phyloP scores from a whole-genome alignment of 2,329 filamentous ascomycete genomes.

The Aulographum hederae region DNA sequence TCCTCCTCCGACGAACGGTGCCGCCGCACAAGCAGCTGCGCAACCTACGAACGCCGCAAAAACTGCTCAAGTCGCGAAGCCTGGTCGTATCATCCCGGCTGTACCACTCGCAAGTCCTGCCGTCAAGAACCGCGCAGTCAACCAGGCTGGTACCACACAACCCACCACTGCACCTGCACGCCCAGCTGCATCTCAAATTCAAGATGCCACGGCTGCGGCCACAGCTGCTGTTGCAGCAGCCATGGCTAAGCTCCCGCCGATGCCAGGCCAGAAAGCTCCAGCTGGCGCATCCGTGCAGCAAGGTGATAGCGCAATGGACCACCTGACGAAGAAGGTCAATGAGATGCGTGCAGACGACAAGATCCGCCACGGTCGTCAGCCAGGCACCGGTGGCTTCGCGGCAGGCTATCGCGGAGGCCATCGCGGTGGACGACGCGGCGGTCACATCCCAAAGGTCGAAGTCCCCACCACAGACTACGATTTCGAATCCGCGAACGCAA shows the following conservation, averaged over 20 bases:
- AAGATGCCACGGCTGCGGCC: slow-evolving; percentile 55
- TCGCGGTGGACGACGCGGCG: slow-evolving; percentile 20
- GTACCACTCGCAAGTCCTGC: slow-evolving; percentile 39
- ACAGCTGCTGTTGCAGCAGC: slow-evolving; percentile 63
- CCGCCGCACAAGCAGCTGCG: slow-evolving; percentile 13
- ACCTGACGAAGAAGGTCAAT: slow-evolving; percentile 55
- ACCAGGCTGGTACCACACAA: slow-evolving; percentile 11
- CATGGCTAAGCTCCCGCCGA: slow-evolving; percentile 50
- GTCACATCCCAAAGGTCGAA: slow-evolving; percentile 51
- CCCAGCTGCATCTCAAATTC: slow-evolving; percentile 19
- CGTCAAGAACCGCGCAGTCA: slow-evolving; percentile 18
- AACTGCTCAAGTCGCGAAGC: too few species aligned
- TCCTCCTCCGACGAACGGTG: slow-evolving; percentile 23
- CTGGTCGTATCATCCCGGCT: slow-evolving; percentile 41
- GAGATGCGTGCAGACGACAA: slow-evolving; percentile 52
- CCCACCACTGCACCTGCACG: slow-evolving; percentile 8
- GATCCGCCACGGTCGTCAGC: slow-evolving; percentile 30
- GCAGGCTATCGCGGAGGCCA: slow-evolving; percentile 1
- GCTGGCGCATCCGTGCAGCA: slow-evolving; percentile 4
- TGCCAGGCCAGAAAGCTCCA: slow-evolving; percentile 7
- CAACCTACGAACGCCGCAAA: slow-evolving; percentile 22
- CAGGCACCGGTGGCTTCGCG: slow-evolving; percentile 17
- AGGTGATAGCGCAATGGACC: slow-evolving; percentile 35
- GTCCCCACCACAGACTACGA: slow-evolving; percentile 86
- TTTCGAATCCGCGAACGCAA: slow-evolving; percentile 70